Percentiles rank a stretch among this genome's conserved stretches.
Conservation (phyloP, 768 basidiomycete species). For the Hericium rajendrae region DNA sequence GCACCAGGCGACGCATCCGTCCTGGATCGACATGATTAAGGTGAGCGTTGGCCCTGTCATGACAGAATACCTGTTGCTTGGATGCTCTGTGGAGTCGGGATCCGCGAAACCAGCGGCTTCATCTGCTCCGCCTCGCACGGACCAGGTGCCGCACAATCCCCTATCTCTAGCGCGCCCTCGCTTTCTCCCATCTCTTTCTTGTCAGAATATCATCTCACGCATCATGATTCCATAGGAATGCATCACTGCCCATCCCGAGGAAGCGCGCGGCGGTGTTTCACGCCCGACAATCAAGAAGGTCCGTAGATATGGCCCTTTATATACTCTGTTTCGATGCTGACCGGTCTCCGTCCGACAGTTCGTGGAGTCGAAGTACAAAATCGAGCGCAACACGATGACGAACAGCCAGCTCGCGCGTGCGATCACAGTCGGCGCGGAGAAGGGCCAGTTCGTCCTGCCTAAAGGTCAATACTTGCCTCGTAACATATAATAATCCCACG, state of each 20-base stretch:
- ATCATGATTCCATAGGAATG: conserved; percentile 43
- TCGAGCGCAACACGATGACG: conserved; percentile 32
- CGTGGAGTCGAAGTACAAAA: conserved; percentile 42
- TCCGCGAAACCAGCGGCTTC: neutral
- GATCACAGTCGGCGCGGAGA: conserved; percentile 40
- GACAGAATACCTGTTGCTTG: neutral
- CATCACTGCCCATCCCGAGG: conserved; percentile 52
- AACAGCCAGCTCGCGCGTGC: conserved; percentile 39
- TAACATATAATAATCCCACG: neutral
- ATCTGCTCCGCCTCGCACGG: neutral
- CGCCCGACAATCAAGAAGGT: conserved; percentile 60
- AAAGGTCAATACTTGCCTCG: conserved; percentile 21
- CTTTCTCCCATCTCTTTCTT: neutral
- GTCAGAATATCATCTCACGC: neutral
- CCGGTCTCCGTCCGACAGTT: conserved; percentile 23
- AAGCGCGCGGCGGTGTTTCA: conserved; percentile 55
- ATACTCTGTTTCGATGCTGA: neutral
- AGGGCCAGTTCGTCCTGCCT: conserved; percentile 43
- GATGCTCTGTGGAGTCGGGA: neutral
- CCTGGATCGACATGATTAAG: conserved; percentile 35
- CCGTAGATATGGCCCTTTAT: neutral
- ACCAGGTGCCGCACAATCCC: neutral
- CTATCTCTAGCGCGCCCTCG: neutral
- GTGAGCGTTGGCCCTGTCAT: conserved; percentile 17
- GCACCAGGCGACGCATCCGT: conserved; percentile 35